These are phyloP conservation scores for Brettanomyces naardenensis DNA, from an alignment of 805 yeast genomes.

Conservation along the genomic window DNA sequence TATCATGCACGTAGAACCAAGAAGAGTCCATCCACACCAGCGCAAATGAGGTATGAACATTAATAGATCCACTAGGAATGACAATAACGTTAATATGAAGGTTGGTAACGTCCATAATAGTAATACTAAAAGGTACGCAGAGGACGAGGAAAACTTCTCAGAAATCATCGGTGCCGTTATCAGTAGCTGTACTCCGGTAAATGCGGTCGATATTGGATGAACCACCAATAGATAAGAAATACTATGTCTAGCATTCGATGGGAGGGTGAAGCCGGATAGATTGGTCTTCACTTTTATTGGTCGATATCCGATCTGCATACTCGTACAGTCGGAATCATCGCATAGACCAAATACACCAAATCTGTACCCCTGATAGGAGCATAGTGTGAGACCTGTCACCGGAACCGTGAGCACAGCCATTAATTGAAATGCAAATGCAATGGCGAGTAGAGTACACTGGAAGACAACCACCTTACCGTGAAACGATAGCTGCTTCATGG, in stretches of 20 bases:
- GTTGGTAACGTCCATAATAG: conserved; percentile 58
- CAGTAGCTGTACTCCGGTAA: conserved; percentile 39
- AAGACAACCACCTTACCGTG: conserved; percentile 14
- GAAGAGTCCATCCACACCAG: conserved; percentile 82
- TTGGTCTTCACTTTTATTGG: conserved; percentile 22
- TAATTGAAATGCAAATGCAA: conserved; percentile 51
- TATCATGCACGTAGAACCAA: conserved; percentile 58
- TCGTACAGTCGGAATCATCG: conserved; percentile 30
- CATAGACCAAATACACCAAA: conserved; percentile 75
- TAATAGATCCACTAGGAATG: conserved; percentile 75
- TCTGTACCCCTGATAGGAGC: conserved; percentile 38
- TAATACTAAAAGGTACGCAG: conserved; percentile 40
- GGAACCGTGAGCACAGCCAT: conserved; percentile 58
- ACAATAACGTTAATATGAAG: conserved; percentile 60
- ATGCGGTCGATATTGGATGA: conserved; percentile 57
- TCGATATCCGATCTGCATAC: conserved; percentile 36
- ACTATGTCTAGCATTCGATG: conserved; percentile 50
- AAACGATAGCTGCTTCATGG: conserved; percentile 3
- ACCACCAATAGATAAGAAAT: conserved; percentile 56
- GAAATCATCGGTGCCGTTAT: conserved; percentile 33
- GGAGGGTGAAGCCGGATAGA: conserved; percentile 37
- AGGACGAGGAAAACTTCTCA: conserved; percentile 23
- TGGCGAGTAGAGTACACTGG: conserved; percentile 26
- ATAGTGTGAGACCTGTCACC: conserved; percentile 41
- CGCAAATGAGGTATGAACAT: conserved; percentile 67